Evolutionary conservation across 345 rosid species (phyloP).

Genomic region (Luvunga scandens): DNA sequence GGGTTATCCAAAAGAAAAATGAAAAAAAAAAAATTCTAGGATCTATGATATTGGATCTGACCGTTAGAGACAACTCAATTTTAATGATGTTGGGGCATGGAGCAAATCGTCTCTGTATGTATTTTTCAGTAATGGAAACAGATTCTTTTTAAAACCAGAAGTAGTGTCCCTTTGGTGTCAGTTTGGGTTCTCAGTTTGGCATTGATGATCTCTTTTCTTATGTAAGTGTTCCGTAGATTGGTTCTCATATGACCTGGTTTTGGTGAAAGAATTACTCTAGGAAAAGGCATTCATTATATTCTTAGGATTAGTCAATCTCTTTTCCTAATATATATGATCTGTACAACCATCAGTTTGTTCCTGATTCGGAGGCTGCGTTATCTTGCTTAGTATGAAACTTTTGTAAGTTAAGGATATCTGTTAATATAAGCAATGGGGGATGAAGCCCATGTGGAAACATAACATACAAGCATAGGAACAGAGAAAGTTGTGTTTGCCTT

Average conservation of each 20-base stretch:
- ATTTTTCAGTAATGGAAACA: neutral
- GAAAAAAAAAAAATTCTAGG: too few relatives aligned
- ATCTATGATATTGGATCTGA: neutral
- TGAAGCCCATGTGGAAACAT: neutral
- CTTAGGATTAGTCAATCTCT: neutral
- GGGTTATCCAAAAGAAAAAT: too few relatives aligned
- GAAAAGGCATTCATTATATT: too few relatives aligned
- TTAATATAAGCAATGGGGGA: neutral
- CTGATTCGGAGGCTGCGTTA: neutral
- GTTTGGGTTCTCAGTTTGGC: neutral
- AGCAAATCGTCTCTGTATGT: neutral
- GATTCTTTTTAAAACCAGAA: neutral
- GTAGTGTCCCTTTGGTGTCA: neutral
- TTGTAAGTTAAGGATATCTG: neutral
- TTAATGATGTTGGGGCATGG: neutral
- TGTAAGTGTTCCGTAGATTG: neutral
- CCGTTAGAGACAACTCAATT: neutral
- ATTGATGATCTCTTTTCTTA: neutral
- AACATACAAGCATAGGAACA: neutral
- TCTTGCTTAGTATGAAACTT: conserved; percentile 1
- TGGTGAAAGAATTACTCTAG: neutral
- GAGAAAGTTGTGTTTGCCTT: conserved; percentile 1
- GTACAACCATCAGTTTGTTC: neutral
- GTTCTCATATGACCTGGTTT: neutral
- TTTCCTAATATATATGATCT: neutral